Evolutionary conservation across 116 monocot species (phyloP).

Genomic region (Trichopus zeylanicus): DNA sequence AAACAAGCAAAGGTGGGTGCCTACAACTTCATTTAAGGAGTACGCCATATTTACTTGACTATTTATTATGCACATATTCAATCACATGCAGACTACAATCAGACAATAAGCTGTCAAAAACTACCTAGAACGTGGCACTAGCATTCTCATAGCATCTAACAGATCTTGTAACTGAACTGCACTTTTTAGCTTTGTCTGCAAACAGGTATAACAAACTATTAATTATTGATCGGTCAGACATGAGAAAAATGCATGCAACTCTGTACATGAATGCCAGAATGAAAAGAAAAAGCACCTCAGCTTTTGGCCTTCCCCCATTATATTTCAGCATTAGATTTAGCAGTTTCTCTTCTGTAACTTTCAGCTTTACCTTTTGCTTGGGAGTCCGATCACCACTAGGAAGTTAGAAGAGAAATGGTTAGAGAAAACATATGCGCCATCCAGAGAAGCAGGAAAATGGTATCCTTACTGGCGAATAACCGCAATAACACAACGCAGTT

Average conservation of each 20-base stretch:
- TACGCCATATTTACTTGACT: too few relatives aligned
- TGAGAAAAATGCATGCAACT: background rate
- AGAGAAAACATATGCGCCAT: background rate
- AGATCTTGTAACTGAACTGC: conserved; percentile 98
- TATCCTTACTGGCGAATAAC: conserved; percentile 85
- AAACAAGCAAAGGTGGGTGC: too few relatives aligned
- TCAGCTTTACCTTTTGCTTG: conserved; percentile 98
- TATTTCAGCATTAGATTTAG: conserved; percentile 98
- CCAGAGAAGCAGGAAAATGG: conserved; percentile 1
- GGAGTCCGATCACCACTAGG: conserved; percentile 98
- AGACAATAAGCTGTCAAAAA: background rate
- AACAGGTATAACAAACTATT: conserved; percentile 1
- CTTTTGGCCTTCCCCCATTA: conserved; percentile 83
- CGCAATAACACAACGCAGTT: conserved; percentile 96
- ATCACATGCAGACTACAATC: background rate
- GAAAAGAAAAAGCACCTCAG: conserved; percentile 55
- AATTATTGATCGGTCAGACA: background rate
- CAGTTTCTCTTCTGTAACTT: conserved; percentile 95
- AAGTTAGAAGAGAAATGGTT: conserved; percentile 2
- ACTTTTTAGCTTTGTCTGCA: conserved; percentile 99
- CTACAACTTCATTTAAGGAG: too few relatives aligned
- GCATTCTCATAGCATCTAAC: conserved; percentile 87
- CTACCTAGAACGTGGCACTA: conserved; percentile 86
- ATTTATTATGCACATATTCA: too few relatives aligned
- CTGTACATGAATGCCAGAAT: background rate